Base-by-base conservation (phyloP, 2,329 filamentous ascomycete species). In the Pseudodiploospora longispora region DNA sequence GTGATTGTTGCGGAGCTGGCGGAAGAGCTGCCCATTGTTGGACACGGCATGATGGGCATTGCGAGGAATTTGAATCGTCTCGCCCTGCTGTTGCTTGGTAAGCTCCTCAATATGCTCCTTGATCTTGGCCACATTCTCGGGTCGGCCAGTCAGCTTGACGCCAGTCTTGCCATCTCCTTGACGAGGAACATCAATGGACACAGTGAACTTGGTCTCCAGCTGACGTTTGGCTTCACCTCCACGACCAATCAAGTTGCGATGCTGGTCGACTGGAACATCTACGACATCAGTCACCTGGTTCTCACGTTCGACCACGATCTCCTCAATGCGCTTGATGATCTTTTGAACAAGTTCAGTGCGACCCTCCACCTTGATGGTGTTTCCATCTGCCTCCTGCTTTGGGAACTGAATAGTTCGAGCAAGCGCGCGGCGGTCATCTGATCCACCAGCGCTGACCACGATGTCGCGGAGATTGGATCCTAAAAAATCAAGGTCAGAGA, bases 391-490 rank as follows among this genome's bases (percentile, higher is more conserved):
- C 46, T 95, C 90, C 52, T 87, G 83, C 62, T 90, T 89, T 46
- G 93, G 93, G 73, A 98, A 97, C 63, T 91, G 89, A 48, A 98
- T 88, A 56, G 91, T 88, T 50, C 91, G 86, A 41, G 89, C 87
- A 55, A 93, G 79, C 50, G 86, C 83, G 35, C 86, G 82, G 50
- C 84, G 80, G 59, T 95, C 90, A 54, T 89, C 85, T 33, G 90
- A 89, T 7, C 93, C 94, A 50, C 93, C 94, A 38, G 93, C 90
- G 56, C 86, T 80, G 43, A 85, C 74, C 44, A 98, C 86, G 49
- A 98, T 89, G 49, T 87, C 82, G 49, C 86, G 86, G 47, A 98
- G 83, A 59, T 84, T 93, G 37, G 87, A 75, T 56, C 90, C 87
- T 91, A 42, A n/a, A 19, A 30, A 30, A 44, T 38, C 36, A 36